phyloP scores from a whole-genome alignment of 2,329 filamentous ascomycete species.

The Alternaria rosae region DNA sequence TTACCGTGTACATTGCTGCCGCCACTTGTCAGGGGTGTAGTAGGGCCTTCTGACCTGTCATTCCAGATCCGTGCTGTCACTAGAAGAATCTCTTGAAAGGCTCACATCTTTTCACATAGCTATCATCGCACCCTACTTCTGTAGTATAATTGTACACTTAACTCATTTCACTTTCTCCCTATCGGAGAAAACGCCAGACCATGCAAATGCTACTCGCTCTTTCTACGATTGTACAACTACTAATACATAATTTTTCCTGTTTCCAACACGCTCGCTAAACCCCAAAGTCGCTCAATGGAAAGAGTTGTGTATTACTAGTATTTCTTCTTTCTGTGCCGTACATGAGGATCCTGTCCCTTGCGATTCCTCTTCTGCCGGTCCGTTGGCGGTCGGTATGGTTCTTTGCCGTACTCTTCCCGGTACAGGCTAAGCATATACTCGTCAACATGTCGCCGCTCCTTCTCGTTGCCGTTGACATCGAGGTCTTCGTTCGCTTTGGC shows the following conservation, averaged over 20 bases:
- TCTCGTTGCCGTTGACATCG: conserved; percentile 26
- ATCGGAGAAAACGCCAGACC: neutral
- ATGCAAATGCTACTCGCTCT: conserved; percentile 3
- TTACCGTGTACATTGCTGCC: too few relatives aligned
- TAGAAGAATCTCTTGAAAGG: too few relatives aligned
- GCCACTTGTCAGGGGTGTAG: too few relatives aligned
- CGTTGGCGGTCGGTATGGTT: conserved; percentile 42
- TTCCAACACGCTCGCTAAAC: conserved; percentile 1
- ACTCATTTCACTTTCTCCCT: neutral
- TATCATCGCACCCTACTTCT: too few relatives aligned
- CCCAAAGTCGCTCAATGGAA: neutral
- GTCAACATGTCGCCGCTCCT: conserved; percentile 40
- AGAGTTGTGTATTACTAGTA: conserved; percentile 18
- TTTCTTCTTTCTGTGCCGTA: conserved; percentile 38
- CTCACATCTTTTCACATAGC: too few relatives aligned
- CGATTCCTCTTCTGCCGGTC: conserved; percentile 42
- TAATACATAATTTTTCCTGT: neutral
- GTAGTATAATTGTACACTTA: neutral
- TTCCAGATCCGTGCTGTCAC: too few relatives aligned
- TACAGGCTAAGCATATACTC: conserved; percentile 45
- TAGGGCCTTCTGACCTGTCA: too few relatives aligned
- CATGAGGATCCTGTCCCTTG: conserved; percentile 44
- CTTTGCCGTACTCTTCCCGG: conserved; percentile 43
- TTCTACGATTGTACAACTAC: neutral
- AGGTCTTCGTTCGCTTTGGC: conserved; percentile 25